These are phyloP conservation scores for Coprinopsis marcescibilis DNA, from an alignment of 768 basidiomycete genomes.

Conservation along the genomic window DNA sequence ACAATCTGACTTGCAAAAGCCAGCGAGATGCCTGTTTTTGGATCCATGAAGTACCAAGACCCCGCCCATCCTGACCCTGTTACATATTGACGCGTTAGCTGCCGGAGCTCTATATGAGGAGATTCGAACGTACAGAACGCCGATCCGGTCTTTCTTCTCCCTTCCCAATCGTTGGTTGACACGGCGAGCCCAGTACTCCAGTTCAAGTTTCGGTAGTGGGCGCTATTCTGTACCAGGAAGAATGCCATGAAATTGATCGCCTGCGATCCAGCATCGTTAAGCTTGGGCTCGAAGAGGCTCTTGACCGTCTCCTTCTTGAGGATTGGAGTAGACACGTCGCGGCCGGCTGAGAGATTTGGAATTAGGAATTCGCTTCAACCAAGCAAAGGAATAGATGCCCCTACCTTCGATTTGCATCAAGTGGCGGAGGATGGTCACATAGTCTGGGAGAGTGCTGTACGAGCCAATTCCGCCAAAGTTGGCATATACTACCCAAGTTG, in stretches of 20 bases:
- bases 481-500: constrained; percentile 14
- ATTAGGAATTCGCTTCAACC: neutral
- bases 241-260: neutral
- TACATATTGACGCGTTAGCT: constrained; percentile 8
- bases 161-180: constrained; percentile 1
- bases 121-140: constrained; percentile 5
- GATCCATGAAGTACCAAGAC: constrained; percentile 29
- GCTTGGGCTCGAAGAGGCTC: constrained; percentile 16
- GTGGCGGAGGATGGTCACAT: constrained; percentile 27
- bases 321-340: constrained; percentile 17
- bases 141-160: constrained; percentile 2
- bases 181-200: neutral
- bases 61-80: constrained; percentile 31
- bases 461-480: constrained; percentile 25
- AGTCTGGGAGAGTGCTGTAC: constrained; percentile 24
- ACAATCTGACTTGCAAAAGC: constrained; percentile 31
- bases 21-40: constrained; percentile 27
- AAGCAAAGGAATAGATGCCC: neutral
- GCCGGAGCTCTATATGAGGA: neutral
- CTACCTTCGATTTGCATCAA: constrained; percentile 25
- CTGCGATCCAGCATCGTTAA: constrained; percentile 6
- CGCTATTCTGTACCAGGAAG: neutral
- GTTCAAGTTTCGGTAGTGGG: neutral
- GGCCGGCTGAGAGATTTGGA: constrained; percentile 5
- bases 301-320: constrained; percentile 11